Conservation (phyloP, 2,329 filamentous ascomycete genomes). For the Pyrenochaeta sp. region DNA sequence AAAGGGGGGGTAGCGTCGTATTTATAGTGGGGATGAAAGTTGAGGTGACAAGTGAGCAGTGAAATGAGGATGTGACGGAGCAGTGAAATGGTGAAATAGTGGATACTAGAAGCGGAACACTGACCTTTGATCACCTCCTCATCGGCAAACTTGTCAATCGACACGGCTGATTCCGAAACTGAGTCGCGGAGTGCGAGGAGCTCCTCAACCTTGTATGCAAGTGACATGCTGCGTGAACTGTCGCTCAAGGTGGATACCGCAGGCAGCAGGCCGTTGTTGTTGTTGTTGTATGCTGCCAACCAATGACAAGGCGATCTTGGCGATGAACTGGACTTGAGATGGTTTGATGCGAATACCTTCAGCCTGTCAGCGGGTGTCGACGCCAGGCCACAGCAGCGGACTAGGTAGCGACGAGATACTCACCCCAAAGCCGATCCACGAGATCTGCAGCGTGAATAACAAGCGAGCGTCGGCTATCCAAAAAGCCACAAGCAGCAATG, state of each 20-base stretch:
- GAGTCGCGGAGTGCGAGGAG: slow-evolving; percentile 51
- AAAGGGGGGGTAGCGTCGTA: not conserved
- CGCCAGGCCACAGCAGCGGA: too few species aligned
- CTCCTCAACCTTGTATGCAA: slow-evolving; percentile 51
- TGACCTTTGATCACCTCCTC: slow-evolving; percentile 53
- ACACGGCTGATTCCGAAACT: slow-evolving; percentile 52
- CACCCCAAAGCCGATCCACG: slow-evolving; percentile 43
- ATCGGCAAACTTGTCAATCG: slow-evolving; percentile 51
- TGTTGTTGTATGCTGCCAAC: too few species aligned
- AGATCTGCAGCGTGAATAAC: slow-evolving; percentile 34
- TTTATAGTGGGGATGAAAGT: not conserved
- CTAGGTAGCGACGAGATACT: too few species aligned
- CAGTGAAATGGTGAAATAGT: too few species aligned
- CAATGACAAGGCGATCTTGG: slow-evolving; percentile 17
- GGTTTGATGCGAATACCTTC: slow-evolving; percentile 49
- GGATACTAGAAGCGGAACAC: slow-evolving; percentile 21
- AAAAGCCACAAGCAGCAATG: slow-evolving; percentile 47
- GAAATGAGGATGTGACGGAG: slow-evolving; percentile 16
- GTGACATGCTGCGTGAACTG: slow-evolving; percentile 33
- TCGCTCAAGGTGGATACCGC: slow-evolving; percentile 10
- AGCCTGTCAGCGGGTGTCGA: slow-evolving; percentile 8
- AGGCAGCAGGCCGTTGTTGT: slow-evolving; percentile 13
- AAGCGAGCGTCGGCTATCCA: slow-evolving; percentile 49
- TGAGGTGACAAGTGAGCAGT: slow-evolving; percentile 19
- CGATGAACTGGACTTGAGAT: slow-evolving; percentile 40